Percentiles rank a stretch among this genome's conserved stretches.
Conservation (phyloP, 1,284 basidiomycete genomes). For the Pseudozyma hubeiensis region DNA sequence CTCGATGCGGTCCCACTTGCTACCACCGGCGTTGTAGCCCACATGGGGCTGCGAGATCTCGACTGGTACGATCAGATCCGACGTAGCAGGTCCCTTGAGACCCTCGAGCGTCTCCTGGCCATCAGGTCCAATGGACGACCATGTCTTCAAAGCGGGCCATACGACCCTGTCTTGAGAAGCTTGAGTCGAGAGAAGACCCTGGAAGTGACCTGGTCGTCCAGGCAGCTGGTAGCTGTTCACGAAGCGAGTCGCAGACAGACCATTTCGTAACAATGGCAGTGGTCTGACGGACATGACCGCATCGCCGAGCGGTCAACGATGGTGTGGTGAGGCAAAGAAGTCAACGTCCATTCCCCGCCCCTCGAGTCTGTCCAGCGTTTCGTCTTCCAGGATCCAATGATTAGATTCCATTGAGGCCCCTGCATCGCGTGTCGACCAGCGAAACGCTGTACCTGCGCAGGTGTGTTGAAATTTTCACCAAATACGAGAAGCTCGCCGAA, state of each 20-base stretch:
- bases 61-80: conserved; percentile 38
- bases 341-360: not conserved
- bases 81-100: conserved; percentile 23
- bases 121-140: conserved; percentile 24
- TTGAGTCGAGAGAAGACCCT: conserved; percentile 16
- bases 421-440: too few species aligned
- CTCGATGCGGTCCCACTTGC: conserved; percentile 47
- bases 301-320: conserved; percentile 1
- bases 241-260: conserved; percentile 29
- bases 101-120: conserved; percentile 44
- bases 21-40: conserved; percentile 43
- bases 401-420: too few species aligned
- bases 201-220: conserved; percentile 30
- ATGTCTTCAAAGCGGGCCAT: conserved; percentile 44
- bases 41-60: conserved; percentile 41
- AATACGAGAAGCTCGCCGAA: too few species aligned
- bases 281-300: conserved; percentile 27
- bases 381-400: too few species aligned
- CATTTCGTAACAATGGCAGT: conserved; percentile 17
- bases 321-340: not conserved
- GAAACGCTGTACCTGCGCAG: too few species aligned
- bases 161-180: conserved; percentile 23
- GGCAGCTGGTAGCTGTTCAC: conserved; percentile 25
- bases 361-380: not conserved
- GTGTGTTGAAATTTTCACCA: too few species aligned